These are phyloP conservation scores for Suillus discolor DNA, from an alignment of 768 basidiomycete species.

Conservation along the genomic window DNA sequence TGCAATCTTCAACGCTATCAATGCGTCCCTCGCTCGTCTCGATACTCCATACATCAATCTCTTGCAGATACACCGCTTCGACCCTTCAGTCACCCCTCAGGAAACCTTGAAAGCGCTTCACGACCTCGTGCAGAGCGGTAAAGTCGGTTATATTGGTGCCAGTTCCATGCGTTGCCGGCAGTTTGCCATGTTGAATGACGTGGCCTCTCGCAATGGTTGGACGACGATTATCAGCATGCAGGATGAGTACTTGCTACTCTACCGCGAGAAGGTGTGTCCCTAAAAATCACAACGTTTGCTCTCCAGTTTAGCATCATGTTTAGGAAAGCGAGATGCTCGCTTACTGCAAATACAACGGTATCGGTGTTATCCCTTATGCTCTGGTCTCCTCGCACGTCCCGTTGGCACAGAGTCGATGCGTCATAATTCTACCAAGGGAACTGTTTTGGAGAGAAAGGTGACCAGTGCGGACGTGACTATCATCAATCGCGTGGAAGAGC, in stretches of 20 bases:
- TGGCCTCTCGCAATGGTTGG: conserved; percentile 47
- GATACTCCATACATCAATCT: conserved; percentile 40
- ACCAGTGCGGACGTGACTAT: conserved; percentile 36
- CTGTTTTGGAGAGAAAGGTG: conserved; percentile 24
- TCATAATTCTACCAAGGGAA: conserved; percentile 18
- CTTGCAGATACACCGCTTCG: conserved; percentile 49
- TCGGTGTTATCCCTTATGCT: conserved; percentile 55
- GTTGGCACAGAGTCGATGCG: conserved; percentile 29
- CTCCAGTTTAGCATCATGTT: too few species aligned
- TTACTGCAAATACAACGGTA: conserved; percentile 50
- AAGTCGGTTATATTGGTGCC: conserved; percentile 54
- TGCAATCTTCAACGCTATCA: conserved; percentile 40
- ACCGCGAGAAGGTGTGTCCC: conserved; percentile 48
- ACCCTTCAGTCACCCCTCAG: too few species aligned
- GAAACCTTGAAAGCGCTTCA: conserved; percentile 56
- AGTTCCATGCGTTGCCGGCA: conserved; percentile 51
- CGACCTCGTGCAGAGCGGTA: conserved; percentile 49
- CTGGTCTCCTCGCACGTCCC: conserved; percentile 43
- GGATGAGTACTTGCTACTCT: conserved; percentile 53
- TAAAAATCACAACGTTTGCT: background rate
- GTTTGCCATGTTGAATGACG: conserved; percentile 45
- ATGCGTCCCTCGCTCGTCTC: conserved; percentile 39
- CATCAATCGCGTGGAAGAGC: conserved; percentile 41
- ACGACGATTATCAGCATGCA: conserved; percentile 62
- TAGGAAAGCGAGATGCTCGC: conserved; percentile 49